Conservation (phyloP, 2,329 filamentous ascomycete species). For the Aureobasidium sp. region DNA sequence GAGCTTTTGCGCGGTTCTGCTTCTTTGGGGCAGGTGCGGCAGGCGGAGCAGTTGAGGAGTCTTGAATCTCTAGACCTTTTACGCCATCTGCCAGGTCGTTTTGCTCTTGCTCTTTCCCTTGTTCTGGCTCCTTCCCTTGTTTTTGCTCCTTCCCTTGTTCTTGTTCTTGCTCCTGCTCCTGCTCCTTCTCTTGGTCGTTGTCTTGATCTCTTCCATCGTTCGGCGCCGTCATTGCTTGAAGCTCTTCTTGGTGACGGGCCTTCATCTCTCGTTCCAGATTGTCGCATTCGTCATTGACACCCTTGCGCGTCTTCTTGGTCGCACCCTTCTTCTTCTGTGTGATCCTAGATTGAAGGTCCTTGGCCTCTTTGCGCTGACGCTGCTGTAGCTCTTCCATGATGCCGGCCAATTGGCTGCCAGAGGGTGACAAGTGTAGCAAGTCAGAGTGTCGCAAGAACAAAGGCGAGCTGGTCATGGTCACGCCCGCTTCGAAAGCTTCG, state of each 20-base stretch:
- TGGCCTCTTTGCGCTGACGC: slow-evolving; percentile 80
- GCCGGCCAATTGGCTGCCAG: background rate
- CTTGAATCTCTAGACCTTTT: background rate
- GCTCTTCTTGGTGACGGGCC: slow-evolving; percentile 47
- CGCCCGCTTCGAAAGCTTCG: background rate
- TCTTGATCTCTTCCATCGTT: background rate
- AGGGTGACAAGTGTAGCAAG: background rate
- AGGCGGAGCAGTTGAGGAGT: slow-evolving; percentile 18
- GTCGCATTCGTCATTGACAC: slow-evolving; percentile 56
- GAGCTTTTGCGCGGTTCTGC: slow-evolving; percentile 83
- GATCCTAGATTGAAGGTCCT: slow-evolving; percentile 75
- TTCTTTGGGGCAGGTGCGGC: slow-evolving; percentile 49
- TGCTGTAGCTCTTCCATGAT: slow-evolving; percentile 67
- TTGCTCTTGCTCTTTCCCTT: background rate
- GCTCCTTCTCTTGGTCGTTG: background rate
- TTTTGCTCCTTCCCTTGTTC: background rate
- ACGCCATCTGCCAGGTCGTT: background rate
- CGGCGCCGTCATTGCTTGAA: slow-evolving; percentile 33
- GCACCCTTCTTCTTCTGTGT: slow-evolving; percentile 97
- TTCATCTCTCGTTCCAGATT: slow-evolving; percentile 49
- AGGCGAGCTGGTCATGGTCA: slow-evolving; percentile 8
- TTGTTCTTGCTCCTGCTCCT: background rate
- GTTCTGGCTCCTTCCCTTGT: background rate
- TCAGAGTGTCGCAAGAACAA: background rate
- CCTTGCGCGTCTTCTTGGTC: slow-evolving; percentile 67